Evolutionary conservation across 192 early-diverging fungal genomes (phyloP).

Genomic region (Podochytrium sp.): DNA sequence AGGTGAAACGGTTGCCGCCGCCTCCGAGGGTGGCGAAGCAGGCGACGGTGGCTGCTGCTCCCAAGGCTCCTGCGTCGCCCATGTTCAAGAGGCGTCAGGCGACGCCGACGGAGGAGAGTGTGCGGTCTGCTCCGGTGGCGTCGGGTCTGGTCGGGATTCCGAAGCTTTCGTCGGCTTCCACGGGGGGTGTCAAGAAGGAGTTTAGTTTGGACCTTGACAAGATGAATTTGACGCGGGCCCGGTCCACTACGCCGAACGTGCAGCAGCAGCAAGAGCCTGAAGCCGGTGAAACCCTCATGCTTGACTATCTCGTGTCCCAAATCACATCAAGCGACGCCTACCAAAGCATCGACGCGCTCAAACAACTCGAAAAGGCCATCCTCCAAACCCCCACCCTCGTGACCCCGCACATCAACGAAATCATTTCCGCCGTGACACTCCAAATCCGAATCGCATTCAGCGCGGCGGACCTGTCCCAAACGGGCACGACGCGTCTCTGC

Average conservation of each 20-base stretch:
- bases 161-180: neutral
- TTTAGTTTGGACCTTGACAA: slow-evolving; percentile 47
- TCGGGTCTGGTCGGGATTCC: slow-evolving; percentile 31
- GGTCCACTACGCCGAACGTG: neutral
- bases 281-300: slow-evolving; percentile 31
- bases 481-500: slow-evolving; percentile 67
- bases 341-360: slow-evolving; percentile 74
- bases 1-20: slow-evolving; percentile 63
- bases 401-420: slow-evolving; percentile 62
- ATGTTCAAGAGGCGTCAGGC: slow-evolving; percentile 10
- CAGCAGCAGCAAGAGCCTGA: neutral
- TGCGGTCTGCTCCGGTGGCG: neutral
- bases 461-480: slow-evolving; percentile 52
- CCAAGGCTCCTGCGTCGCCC: slow-evolving; percentile 5
- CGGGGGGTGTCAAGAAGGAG: slow-evolving; percentile 35
- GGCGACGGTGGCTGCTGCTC: neutral
- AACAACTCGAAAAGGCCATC: slow-evolving; percentile 73
- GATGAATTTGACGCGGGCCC: neutral
- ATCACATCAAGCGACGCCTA: slow-evolving; percentile 67
- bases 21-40: neutral
- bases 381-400: slow-evolving; percentile 55
- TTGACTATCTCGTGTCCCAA: slow-evolving; percentile 72
- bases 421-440: slow-evolving; percentile 73
- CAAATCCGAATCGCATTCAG: slow-evolving; percentile 78
- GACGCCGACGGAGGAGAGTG: neutral